phyloP scores from a whole-genome alignment of 345 rosid genomes.

The Hypericum androsaemum region DNA sequence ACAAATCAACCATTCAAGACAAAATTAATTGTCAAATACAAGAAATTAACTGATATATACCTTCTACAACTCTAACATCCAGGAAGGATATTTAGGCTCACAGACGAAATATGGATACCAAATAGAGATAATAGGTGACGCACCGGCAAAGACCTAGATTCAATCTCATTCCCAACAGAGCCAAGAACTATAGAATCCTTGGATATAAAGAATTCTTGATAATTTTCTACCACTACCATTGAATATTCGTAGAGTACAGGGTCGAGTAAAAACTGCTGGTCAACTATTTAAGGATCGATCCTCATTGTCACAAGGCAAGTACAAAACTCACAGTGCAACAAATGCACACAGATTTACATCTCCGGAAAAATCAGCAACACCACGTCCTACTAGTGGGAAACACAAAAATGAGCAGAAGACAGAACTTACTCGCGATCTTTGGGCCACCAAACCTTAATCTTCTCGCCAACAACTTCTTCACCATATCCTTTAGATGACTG shows the following conservation, averaged over 20 bases:
- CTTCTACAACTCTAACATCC: not conserved
- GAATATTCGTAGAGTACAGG: no score
- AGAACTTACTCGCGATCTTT: constrained; percentile 49
- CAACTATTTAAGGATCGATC: no score
- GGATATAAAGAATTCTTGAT: no score
- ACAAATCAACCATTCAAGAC: constrained; percentile 9
- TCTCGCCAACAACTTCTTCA: constrained; percentile 55
- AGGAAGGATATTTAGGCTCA: not conserved
- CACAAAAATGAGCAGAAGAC: not conserved
- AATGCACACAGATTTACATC: not conserved
- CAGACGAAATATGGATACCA: not conserved
- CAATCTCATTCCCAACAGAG: no score
- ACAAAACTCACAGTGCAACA: no score
- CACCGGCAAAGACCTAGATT: no score
- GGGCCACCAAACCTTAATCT: constrained; percentile 96
- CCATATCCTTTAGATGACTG: constrained; percentile 20
- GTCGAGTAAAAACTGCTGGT: no score
- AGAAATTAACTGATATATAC: not conserved
- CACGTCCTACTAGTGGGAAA: not conserved
- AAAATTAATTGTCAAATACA: constrained; percentile 9
- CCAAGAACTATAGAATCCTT: no score
- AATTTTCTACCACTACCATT: no score
- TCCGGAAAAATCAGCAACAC: not conserved
- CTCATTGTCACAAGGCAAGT: no score
- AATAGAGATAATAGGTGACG: no score